Percentiles rank a stretch among this genome's conserved stretches.
These are phyloP conservation scores for Pisolithus marmoratus DNA, from an alignment of 768 basidiomycete species.

Conservation along the genomic window DNA sequence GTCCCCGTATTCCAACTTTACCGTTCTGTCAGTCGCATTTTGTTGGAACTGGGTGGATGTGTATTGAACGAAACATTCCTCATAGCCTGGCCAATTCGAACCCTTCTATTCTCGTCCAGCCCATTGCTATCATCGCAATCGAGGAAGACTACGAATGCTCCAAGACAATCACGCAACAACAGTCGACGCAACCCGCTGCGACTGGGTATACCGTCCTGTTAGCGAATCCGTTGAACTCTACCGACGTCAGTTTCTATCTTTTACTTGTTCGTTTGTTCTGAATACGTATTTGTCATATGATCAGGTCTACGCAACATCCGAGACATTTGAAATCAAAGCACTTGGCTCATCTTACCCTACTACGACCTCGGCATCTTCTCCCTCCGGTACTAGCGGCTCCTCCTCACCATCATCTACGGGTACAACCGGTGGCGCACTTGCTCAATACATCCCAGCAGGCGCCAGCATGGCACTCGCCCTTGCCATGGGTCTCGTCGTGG, in stretches of 20 bases:
- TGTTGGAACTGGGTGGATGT: neutral
- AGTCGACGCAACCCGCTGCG: conserved; percentile 36
- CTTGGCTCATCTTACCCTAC: conserved; percentile 48
- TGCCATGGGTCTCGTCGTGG: conserved; percentile 22
- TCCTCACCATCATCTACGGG: conserved; percentile 14
- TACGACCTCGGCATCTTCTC: conserved; percentile 22
- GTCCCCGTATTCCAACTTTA: conserved; percentile 37
- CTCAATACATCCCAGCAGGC: conserved; percentile 22
- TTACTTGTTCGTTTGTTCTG: neutral
- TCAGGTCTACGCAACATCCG: conserved; percentile 53
- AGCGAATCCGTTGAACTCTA: conserved; percentile 43
- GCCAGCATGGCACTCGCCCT: conserved; percentile 26
- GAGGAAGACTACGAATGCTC: conserved; percentile 59
- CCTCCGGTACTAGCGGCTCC: conserved; percentile 20
- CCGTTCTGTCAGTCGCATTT: conserved; percentile 42
- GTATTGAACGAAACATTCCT: conserved; percentile 7
- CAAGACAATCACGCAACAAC: conserved; percentile 41
- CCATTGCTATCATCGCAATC: conserved; percentile 39
- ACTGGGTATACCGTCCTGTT: conserved; percentile 47
- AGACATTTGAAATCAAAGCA: conserved; percentile 57
- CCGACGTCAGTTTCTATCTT: conserved; percentile 41
- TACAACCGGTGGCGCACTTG: conserved; percentile 8
- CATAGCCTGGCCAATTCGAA: conserved; percentile 42
- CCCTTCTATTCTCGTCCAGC: conserved; percentile 31
- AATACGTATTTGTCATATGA: neutral